A percentile compares a stretch with the other conserved stretches of the same genome.
phyloP scores from a whole-genome alignment of 306 rosid genomes.

The Inga laurina region DNA sequence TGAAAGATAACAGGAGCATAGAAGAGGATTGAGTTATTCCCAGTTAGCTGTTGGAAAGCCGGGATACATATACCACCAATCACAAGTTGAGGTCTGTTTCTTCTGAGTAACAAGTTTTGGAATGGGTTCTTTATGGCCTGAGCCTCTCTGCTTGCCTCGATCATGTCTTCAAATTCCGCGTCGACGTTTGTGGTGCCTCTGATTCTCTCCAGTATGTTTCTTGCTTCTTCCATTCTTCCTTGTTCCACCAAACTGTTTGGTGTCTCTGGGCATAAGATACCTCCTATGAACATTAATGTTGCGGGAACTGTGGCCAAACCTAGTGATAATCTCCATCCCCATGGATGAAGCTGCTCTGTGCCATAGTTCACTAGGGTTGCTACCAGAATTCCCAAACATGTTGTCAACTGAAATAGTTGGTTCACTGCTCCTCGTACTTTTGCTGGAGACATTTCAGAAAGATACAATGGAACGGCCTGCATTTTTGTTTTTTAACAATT shows the following conservation, averaged over 20 bases:
- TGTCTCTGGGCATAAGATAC: conserved; percentile 80
- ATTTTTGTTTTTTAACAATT: not conserved
- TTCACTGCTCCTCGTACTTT: conserved; percentile 68
- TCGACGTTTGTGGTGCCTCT: conserved; percentile 72
- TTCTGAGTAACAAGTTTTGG: conserved; percentile 47
- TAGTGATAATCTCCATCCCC: conserved; percentile 91
- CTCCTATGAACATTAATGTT: conserved; percentile 77
- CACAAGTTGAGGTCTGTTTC: conserved; percentile 63
- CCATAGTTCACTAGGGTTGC: conserved; percentile 72
- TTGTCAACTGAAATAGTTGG: conserved; percentile 72
- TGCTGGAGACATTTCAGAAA: conserved; percentile 90
- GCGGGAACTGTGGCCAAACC: conserved; percentile 88
- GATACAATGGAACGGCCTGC: conserved; percentile 91
- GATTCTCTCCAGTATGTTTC: conserved; percentile 63
- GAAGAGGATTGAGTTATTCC: conserved; percentile 73
- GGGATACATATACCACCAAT: conserved; percentile 67
- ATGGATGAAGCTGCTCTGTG: conserved; percentile 67
- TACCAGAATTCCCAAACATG: conserved; percentile 67
- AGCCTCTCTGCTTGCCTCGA: conserved; percentile 66
- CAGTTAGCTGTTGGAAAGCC: conserved; percentile 74
- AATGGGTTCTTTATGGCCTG: conserved; percentile 49
- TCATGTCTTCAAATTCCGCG: conserved; percentile 59
- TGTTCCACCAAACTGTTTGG: conserved; percentile 91
- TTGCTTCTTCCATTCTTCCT: conserved; percentile 70
- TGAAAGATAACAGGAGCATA: conserved; percentile 75